Conservation (phyloP, 306 rosid species). For the Chamaecrista fasciculata region DNA sequence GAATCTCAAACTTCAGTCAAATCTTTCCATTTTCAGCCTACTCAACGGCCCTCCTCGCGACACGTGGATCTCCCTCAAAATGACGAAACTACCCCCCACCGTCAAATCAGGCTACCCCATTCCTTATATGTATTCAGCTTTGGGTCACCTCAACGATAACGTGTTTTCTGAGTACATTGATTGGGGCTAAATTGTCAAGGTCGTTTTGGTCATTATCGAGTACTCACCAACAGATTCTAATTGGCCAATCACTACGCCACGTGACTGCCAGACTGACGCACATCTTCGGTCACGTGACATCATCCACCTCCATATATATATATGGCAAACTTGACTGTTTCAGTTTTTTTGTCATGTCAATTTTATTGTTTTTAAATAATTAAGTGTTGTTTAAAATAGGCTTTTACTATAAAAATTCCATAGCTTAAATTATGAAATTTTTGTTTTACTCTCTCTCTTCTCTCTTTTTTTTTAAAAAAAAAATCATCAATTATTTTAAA, state of each 20-base stretch:
- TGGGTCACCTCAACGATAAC: slow-evolving; percentile 25
- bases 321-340: slow-evolving; percentile 19
- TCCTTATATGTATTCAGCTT: slow-evolving; percentile 30
- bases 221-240: background rate
- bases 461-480: no score
- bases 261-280: slow-evolving; percentile 33
- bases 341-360: no score
- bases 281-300: slow-evolving; percentile 42
- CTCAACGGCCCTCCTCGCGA: fast-evolving
- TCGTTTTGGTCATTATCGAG: slow-evolving; percentile 50
- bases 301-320: background rate
- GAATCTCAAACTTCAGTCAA: slow-evolving; percentile 25
- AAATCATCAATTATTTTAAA: no score
- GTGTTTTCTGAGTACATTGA: slow-evolving; percentile 29
- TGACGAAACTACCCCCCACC: slow-evolving; percentile 39
- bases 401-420: no score
- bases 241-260: slow-evolving; percentile 2
- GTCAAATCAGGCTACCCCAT: slow-evolving; percentile 38
- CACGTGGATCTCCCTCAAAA: background rate
- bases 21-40: slow-evolving; percentile 25
- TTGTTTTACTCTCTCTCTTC: background rate
- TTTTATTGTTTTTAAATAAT: no score
- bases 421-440: no score
- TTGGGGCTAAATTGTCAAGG: slow-evolving; percentile 43
- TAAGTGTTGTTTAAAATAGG: no score